Base-by-base conservation (phyloP, 768 basidiomycete species). In the Tylopilus sp. region DNA sequence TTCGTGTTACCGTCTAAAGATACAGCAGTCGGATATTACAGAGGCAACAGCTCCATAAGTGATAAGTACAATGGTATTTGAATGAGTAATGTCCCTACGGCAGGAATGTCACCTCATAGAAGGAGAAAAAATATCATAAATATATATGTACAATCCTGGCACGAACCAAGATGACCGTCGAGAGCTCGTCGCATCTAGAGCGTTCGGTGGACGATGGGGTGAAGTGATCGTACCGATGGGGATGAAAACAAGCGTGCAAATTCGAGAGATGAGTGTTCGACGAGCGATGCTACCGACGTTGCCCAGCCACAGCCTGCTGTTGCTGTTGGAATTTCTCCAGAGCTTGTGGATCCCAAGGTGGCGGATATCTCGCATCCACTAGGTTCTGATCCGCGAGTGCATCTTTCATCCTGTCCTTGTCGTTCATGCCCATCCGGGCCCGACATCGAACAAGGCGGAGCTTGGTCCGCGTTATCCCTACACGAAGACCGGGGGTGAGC, bases 401-500 rank as follows among this genome's bases (percentile, higher is more conserved):
- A 62, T 92, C 89, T 45, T 81, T 82, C 55, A 90, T 66, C 6
- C 89, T 80, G 58, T 90, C 89, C 30, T 75, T 75, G 53, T 84
- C 82, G 44, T 76, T 84, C 89, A 91, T 91, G 34, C 71, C 74
- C 88, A 87, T 90, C 22, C 89, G 80, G 26, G 80, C 82, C 21
- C 81, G 81, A 69, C 89, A 91, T 26, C 89, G 78, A 24, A 89
- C 76, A n/a, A 90, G 84, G 12, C 89, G 85, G 16, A 91, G 79
- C 66, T 91, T 92, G 17, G 89, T 92, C 36, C 87, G 79, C 58
- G 86, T 90, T 70, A 91, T 91, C 89, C 89, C 87, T 89, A 53
- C 21, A 16, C 0, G 19, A 5, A 34, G 10, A 62, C 14, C 16
- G n/a, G 25, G 10, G 3, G 38, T 50, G n/a, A 45, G 14, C 3